Conservation (phyloP, 2,329 filamentous ascomycete species). For the Xylaria hypoxylon region DNA sequence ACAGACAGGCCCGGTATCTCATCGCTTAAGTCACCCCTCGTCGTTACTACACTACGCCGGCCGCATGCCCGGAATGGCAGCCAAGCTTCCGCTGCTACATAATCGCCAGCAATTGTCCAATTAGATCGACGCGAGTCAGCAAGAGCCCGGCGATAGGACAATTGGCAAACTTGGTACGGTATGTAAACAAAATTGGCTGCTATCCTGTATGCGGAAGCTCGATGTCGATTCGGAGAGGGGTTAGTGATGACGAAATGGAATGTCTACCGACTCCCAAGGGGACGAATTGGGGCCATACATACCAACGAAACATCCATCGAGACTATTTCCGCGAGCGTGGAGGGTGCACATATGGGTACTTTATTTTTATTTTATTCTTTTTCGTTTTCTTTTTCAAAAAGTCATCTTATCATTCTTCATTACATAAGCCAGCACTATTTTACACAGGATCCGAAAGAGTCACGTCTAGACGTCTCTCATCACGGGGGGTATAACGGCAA, state of each 20-base stretch:
- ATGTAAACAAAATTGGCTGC: slow-evolving; percentile 1
- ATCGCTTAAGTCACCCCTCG: slow-evolving; percentile 4
- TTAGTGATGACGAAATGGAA: slow-evolving; percentile 8
- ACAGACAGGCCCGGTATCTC: slow-evolving; percentile 11
- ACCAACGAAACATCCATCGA: slow-evolving; percentile 3
- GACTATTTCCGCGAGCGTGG: too few species aligned
- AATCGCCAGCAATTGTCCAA: slow-evolving; percentile 29
- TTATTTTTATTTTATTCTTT: background rate
- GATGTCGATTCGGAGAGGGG: slow-evolving; percentile 18
- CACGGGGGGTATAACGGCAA: slow-evolving; percentile 24
- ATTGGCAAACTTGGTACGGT: slow-evolving; percentile 7
- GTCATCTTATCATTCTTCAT: slow-evolving; percentile 16
- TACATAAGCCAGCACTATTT: slow-evolving; percentile 14
- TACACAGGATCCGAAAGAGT: slow-evolving; percentile 11
- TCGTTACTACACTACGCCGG: slow-evolving; percentile 18
- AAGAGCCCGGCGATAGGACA: slow-evolving; percentile 19
- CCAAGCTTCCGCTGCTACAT: slow-evolving; percentile 28
- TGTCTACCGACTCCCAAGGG: background rate
- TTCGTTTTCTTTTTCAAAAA: too few species aligned
- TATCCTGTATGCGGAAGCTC: slow-evolving; percentile 37
- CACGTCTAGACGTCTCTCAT: slow-evolving; percentile 15
- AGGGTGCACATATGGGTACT: background rate
- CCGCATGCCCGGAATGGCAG: slow-evolving; percentile 24
- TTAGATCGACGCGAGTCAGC: background rate
- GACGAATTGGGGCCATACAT: background rate